Evolutionary conservation across 805 yeast genomes (phyloP).

Genomic region (Candida hispaniensis): DNA sequence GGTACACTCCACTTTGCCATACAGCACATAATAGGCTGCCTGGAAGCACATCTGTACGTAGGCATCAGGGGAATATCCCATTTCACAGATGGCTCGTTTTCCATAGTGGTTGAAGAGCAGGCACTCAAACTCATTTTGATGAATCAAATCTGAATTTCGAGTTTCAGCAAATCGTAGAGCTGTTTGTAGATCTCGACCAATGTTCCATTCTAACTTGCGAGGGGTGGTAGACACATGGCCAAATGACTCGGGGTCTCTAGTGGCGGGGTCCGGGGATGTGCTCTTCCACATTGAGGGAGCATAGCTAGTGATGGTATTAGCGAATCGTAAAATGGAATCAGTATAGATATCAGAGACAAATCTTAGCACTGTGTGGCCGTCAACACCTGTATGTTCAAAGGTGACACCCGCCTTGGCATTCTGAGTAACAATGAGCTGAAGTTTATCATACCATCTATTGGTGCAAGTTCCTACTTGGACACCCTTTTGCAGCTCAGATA

Average conservation of each 20-base stretch:
- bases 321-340: conserved; percentile 79
- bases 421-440: conserved; percentile 75
- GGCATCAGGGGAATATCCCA: conserved; percentile 90
- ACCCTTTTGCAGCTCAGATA: conserved; percentile 66
- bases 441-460: conserved; percentile 88
- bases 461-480: conserved; percentile 91
- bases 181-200: conserved; percentile 64
- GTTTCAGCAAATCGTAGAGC: conserved; percentile 87
- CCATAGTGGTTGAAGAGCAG: conserved; percentile 62
- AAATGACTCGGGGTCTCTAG: conserved; percentile 35
- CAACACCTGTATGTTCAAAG: conserved; percentile 86
- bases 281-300: conserved; percentile 63
- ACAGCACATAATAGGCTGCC: conserved; percentile 81
- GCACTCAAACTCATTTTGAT: conserved; percentile 78
- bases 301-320: conserved; percentile 65
- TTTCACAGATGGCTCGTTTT: conserved; percentile 62
- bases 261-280: conserved; percentile 38
- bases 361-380: conserved; percentile 85
- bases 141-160: conserved; percentile 71
- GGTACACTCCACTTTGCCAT: conserved; percentile 87
- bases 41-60: conserved; percentile 90
- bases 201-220: conserved; percentile 78
- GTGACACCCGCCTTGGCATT: conserved; percentile 90
- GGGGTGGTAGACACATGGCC: conserved; percentile 53
- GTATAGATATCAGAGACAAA: conserved; percentile 86